Base-by-base conservation (phyloP, 2,329 filamentous ascomycete genomes). In the Delphinella strobiligena region DNA sequence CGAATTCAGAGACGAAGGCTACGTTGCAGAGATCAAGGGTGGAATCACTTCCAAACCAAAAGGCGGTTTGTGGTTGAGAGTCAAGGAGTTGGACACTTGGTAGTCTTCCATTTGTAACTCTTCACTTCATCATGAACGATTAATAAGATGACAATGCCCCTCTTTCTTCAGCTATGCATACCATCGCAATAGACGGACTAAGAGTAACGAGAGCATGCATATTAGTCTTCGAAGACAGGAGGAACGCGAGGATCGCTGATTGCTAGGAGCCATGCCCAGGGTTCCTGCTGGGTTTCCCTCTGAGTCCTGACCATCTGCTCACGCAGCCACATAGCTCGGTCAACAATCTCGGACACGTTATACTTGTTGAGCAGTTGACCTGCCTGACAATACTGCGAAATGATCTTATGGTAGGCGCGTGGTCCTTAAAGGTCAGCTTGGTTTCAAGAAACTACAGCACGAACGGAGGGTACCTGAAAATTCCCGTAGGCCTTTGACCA, bases 1-100 rank as follows among this genome's bases (percentile, higher is more conserved):
- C 44, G 71, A 79, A 55, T 61, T 77, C 54, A 78, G 82, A 51
- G 75, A 84, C 61, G 66, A 66, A 19, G 61, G 67, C 38, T 61
- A 61, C 34, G 75, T 81, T 49, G 55, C 89, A 34, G 60, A 72
- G 34, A 75, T 93, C 45, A 78, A 77, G 58, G 72, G 75, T 0
- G 76, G 75, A 2, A 70, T 91, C 35, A 93, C 87, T 15, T 69
- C 76, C 5, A 74, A 75, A 54, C 87, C 87, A 1, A 73, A 71
- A 41, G 78, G 78, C 41, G 86, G 86, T 0, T 62, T 95, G 54
- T 69, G 74, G 51, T 74, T 89, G 5, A 75, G 70, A 54, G 62
- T 84, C 34, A 84, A 66, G 52, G 63, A 75, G 36, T 53, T 86
- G n/a, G 70, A 78, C 17, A 78, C 77, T 0, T 86, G 81, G 76